Percentiles rank a stretch among this genome's conserved stretches.
Evolutionary conservation across 108 stramenopile genomes (phyloP).

Genomic region (Discostella pseudostelligera): DNA sequence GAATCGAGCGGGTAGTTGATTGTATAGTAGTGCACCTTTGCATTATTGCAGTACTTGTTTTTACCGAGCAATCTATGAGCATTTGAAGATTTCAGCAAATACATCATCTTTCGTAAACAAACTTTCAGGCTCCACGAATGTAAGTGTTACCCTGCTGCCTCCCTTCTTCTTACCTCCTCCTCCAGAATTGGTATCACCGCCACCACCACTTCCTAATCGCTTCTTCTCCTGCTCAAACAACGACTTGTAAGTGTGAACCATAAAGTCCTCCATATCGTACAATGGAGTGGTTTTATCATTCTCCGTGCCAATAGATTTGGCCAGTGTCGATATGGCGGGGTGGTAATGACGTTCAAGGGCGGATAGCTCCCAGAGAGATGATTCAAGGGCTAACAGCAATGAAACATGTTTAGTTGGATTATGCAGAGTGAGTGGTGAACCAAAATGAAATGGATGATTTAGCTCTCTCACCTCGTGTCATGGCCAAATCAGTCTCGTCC

Average conservation of each 20-base stretch:
- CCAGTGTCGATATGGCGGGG: conserved; percentile 82
- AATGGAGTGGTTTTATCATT: conserved; percentile 66
- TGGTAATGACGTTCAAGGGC: conserved; percentile 89
- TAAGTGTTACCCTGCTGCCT: conserved; percentile 55
- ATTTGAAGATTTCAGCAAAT: conserved; percentile 47
- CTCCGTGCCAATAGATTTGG: conserved; percentile 61
- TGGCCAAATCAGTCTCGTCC: conserved; percentile 59
- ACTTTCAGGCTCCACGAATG: conserved; percentile 60
- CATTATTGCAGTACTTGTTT: no score
- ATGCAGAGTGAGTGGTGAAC: not conserved
- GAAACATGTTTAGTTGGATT: not conserved
- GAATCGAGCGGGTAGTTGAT: no score
- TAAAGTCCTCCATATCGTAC: conserved; percentile 80
- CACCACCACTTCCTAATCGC: conserved; percentile 21
- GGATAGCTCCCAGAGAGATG: conserved; percentile 89
- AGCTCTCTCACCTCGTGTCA: conserved; percentile 43
- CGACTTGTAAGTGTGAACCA: conserved; percentile 77
- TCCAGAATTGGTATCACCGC: no score
- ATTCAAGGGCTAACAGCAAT: conserved; percentile 65
- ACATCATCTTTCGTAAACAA: conserved; percentile 66
- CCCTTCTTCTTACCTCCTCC: conserved; percentile 42
- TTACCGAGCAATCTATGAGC: no score
- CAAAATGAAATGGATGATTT: not conserved
- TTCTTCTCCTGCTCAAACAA: conserved; percentile 83
- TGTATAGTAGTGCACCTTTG: no score